These are phyloP conservation scores for Penicillium tannophilum DNA, from an alignment of 495 filamentous ascomycete genomes.

Conservation along the genomic window DNA sequence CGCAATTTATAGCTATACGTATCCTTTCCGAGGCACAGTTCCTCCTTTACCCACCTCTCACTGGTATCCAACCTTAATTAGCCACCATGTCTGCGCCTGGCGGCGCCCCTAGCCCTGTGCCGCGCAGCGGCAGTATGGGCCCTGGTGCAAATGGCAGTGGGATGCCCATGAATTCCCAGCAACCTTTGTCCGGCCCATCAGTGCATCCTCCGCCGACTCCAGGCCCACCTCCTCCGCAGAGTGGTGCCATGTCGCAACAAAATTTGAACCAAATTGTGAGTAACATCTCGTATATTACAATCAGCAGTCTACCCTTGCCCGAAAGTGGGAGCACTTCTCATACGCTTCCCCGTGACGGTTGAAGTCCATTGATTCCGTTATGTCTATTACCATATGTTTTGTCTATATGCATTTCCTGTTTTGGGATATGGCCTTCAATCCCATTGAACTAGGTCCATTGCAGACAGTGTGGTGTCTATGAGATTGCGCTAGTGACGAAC, in stretches of 20 bases:
- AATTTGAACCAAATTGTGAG: conserved; percentile 96
- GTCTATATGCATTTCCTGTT: background rate
- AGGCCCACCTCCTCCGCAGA: conserved; percentile 43
- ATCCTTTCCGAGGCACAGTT: background rate
- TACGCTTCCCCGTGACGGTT: background rate
- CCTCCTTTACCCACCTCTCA: background rate
- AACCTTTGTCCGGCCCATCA: conserved; percentile 42
- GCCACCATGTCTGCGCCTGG: conserved; percentile 49
- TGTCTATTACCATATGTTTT: background rate
- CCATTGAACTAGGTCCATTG: background rate
- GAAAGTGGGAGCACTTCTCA: background rate
- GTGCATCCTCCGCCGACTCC: conserved; percentile 41
- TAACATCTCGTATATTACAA: conserved; percentile 16
- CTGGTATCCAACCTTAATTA: background rate
- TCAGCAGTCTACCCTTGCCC: background rate
- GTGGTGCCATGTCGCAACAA: conserved; percentile 68
- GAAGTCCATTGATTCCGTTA: no score
- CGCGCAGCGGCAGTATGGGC: conserved; percentile 55
- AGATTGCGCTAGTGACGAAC: background rate
- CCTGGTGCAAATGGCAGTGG: conserved; percentile 46
- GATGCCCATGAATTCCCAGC: conserved; percentile 56
- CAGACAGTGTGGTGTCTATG: background rate
- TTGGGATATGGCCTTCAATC: background rate
- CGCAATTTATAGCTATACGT: background rate
- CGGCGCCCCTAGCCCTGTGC: conserved; percentile 50